phyloP scores from a whole-genome alignment of 345 rosid species.

The Lenwebbia sp. region DNA sequence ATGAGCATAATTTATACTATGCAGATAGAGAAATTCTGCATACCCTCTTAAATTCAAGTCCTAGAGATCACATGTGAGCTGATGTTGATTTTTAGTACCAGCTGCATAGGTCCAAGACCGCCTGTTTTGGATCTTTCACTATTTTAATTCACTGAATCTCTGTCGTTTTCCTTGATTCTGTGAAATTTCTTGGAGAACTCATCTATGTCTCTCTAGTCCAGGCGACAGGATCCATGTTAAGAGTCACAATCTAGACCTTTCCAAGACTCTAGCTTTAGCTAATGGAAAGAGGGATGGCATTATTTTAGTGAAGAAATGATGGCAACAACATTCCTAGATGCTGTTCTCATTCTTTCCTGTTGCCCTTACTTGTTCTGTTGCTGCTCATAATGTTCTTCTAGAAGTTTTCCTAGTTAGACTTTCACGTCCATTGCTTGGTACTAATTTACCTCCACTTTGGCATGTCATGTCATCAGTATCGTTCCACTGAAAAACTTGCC shows the following conservation, averaged over 20 bases:
- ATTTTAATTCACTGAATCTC: not conserved
- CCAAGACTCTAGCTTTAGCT: not conserved
- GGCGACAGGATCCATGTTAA: not conserved
- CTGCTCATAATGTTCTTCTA: not conserved
- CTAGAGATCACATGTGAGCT: not conserved
- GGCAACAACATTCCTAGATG: not conserved
- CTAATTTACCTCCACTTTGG: not conserved
- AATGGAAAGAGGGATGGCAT: not conserved
- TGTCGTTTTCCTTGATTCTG: not conserved
- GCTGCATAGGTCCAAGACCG: not conserved
- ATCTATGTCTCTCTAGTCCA: not conserved
- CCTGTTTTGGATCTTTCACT: not conserved
- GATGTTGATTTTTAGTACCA: not conserved
- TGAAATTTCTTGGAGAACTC: not conserved
- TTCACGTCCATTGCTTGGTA: not conserved
- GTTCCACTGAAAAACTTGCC: conserved; percentile 3
- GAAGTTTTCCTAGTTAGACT: not conserved
- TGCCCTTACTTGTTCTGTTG: not conserved
- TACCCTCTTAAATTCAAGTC: not conserved
- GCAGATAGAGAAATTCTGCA: not conserved
- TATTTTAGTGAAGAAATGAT: not conserved
- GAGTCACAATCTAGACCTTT: not conserved
- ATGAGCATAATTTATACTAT: not conserved
- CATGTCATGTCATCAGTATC: conserved; percentile 18
- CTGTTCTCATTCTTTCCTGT: not conserved